Evolutionary conservation across 306 rosid genomes (phyloP).

Genomic region (Crataegus laevigata): DNA sequence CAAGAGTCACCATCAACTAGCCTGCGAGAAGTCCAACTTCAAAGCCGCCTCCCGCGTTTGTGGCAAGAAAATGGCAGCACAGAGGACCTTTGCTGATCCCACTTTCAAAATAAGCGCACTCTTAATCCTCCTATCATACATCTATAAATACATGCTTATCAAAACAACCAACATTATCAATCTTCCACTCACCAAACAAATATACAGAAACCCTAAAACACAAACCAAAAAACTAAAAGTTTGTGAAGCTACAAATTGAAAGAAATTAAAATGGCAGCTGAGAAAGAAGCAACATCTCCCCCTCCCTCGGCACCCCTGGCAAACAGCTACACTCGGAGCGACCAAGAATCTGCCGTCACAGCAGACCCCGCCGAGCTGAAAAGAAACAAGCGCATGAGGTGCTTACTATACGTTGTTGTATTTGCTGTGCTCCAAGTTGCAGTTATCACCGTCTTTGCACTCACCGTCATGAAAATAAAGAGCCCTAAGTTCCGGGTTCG

Average conservation of each 20-base stretch:
- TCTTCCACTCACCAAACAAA: background rate
- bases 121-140: background rate
- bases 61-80: background rate
- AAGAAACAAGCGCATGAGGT: slow-evolving; percentile 18
- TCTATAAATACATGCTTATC: background rate
- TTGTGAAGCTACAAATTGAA: background rate
- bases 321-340: slow-evolving; percentile 4
- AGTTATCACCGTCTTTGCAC: slow-evolving; percentile 8
- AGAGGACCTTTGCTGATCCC: background rate
- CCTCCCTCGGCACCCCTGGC: slow-evolving; percentile 1
- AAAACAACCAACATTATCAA: background rate
- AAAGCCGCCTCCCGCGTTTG: background rate
- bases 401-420: background rate
- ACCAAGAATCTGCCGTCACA: background rate
- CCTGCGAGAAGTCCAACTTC: background rate
- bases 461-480: slow-evolving; percentile 17
- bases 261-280: slow-evolving; percentile 6
- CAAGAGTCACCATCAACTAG: background rate
- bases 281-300: background rate
- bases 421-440: slow-evolving; percentile 3
- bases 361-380: background rate
- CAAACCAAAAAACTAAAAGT: no score
- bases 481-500: slow-evolving; percentile 23
- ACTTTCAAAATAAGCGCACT: background rate
- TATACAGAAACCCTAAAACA: background rate